Evolutionary conservation across 2,329 filamentous ascomycete species (phyloP).

Genomic region (Aureobasidium leucospermi): DNA sequence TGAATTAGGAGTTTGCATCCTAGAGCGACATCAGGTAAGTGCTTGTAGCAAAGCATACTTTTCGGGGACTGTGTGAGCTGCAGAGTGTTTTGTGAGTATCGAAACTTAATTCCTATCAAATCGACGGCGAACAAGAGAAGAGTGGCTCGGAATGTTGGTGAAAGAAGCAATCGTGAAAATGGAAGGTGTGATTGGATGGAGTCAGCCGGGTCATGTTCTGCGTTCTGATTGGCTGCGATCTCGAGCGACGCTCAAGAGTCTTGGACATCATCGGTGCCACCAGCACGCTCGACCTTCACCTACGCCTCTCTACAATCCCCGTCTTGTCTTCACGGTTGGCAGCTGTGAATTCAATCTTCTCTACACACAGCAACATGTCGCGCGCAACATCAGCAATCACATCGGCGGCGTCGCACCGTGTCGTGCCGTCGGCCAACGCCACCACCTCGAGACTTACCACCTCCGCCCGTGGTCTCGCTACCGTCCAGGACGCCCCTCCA

Average conservation of each 20-base stretch:
- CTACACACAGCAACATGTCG: conserved; percentile 7
- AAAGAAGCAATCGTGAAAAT: too few species aligned
- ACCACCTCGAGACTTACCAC: conserved; percentile 29
- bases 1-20: too few species aligned
- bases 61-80: too few species aligned
- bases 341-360: not conserved
- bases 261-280: not conserved
- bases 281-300: not conserved
- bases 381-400: conserved; percentile 23
- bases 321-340: conserved; percentile 9
- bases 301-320: not conserved
- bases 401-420: conserved; percentile 33
- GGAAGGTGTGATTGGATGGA: not conserved
- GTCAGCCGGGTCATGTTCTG: not conserved
- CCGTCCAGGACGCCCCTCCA: conserved; percentile 45
- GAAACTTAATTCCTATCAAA: too few species aligned
- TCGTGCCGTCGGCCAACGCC: conserved; percentile 34
- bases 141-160: not conserved
- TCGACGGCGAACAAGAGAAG: not conserved
- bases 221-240: not conserved
- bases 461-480: conserved; percentile 55
- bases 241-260: not conserved
- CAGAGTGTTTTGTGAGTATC: too few species aligned
- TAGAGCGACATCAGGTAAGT: too few species aligned
- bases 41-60: too few species aligned